Base-by-base conservation (phyloP, 805 yeast species). In the Candida verbasci region DNA sequence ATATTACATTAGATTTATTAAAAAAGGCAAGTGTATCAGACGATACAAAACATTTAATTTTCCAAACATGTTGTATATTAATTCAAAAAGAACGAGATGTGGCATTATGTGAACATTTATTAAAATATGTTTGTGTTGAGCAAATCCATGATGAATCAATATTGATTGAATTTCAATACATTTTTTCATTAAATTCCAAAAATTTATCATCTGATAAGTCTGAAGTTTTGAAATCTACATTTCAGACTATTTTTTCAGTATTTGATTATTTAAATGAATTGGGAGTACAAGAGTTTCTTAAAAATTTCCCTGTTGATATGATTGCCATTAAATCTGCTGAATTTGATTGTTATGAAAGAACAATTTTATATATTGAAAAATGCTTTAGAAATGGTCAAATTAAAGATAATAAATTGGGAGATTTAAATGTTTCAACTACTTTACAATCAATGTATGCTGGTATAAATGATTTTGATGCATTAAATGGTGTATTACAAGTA, bases 391-490 rank as follows among this genome's bases (percentile, higher is more conserved):
- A 46, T 14, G 62, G 56, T 1, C 21, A 34, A 17, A 48, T 53
- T 1, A 43, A 46, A 15, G 57, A 45, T 35, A 42, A 55, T 17
- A 46, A 46, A 23, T 55, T 63, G 44, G 65, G 49, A 14, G 53
- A 68, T 35, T 59, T 47, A 58, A 66, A 51, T 43, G 65, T 62
- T 49, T 70, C 68, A 16, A 54, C 64, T 1, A 69, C 79, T 4
- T 58, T 93, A n/a, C 87, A 86, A 48, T 71, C 73, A 18, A 84
- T 89, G 65, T 93, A 93, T 55, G 82, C 95, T 6, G 82, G 78
- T 39, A 77, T 93, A 33, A 91, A 87, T 48, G 98, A 94, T 51
- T 72, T 81, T 24, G 99, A 93, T 62, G 80, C 96, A 0, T 67
- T 93, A 22, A 89, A 85, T 52, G 99, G 98, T 16, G 78, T 86